Conservation (phyloP, 805 yeast genomes). For the Nakazawaea wickerhamii region DNA sequence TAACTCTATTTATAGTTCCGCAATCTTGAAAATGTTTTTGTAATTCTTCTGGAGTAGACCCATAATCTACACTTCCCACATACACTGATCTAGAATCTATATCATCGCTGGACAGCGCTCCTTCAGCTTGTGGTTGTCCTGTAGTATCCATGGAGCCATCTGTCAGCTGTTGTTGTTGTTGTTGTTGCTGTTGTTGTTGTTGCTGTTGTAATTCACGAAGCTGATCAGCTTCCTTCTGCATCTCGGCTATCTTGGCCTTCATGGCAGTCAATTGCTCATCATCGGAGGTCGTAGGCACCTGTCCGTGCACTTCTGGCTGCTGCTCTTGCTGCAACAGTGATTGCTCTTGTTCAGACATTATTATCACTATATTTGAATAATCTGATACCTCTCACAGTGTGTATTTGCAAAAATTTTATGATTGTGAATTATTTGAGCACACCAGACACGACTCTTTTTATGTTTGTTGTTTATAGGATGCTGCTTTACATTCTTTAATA, state of each 20-base stretch:
- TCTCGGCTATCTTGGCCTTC: constrained; percentile 42
- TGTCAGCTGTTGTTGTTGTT: constrained; percentile 15
- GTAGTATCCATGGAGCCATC: neutral
- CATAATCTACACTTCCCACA: constrained; percentile 83
- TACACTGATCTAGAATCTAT: constrained; percentile 74
- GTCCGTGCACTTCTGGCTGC: neutral
- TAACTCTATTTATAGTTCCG: constrained; percentile 76
- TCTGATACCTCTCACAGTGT: neutral
- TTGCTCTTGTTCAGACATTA: constrained; percentile 5
- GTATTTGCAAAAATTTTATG: neutral
- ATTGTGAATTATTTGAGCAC: no score
- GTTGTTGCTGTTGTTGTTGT: constrained; percentile 9
- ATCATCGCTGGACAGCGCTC: constrained; percentile 37
- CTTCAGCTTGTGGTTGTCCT: neutral
- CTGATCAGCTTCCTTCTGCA: constrained; percentile 60
- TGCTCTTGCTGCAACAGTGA: constrained; percentile 1
- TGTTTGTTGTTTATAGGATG: no score
- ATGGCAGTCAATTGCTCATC: constrained; percentile 27
- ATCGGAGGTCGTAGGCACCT: neutral
- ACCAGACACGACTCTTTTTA: no score
- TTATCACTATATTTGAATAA: no score
- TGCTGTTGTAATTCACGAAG: constrained; percentile 49
- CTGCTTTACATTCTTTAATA: no score
- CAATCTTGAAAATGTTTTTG: constrained; percentile 67
- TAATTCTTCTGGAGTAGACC: constrained; percentile 71